These are phyloP conservation scores for Trametopsis cervina DNA, from an alignment of 768 basidiomycete species.

Conservation along the genomic window DNA sequence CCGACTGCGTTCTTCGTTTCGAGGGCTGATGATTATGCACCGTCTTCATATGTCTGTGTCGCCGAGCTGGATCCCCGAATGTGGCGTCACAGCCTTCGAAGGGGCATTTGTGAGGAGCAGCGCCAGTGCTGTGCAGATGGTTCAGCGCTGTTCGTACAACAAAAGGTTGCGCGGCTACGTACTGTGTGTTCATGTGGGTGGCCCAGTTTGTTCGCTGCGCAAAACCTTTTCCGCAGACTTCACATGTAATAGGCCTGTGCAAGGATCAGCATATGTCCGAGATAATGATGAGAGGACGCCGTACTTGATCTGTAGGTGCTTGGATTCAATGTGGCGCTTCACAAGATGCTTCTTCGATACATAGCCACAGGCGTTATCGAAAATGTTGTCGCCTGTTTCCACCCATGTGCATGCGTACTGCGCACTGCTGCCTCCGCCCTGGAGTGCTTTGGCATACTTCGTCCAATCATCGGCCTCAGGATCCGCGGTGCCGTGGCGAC, in stretches of 20 bases:
- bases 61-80: conserved; percentile 61
- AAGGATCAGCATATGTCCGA: conserved; percentile 4
- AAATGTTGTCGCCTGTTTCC: conserved; percentile 26
- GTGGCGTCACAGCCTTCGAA: conserved; percentile 38
- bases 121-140: conserved; percentile 39
- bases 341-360: conserved; percentile 56
- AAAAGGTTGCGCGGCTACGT: conserved; percentile 16
- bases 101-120: conserved; percentile 46
- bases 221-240: conserved; percentile 46
- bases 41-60: conserved; percentile 52
- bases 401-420: conserved; percentile 37
- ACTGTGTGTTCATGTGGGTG: conserved; percentile 53
- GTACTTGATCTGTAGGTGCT: conserved; percentile 54
- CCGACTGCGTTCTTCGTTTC: conserved; percentile 34
- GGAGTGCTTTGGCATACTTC: conserved; percentile 5
- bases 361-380: conserved; percentile 32
- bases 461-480: conserved; percentile 10
- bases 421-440: conserved; percentile 9
- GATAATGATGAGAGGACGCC: conserved; percentile 19
- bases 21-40: conserved; percentile 45
- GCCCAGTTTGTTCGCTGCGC: conserved; percentile 52
- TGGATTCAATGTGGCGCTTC: conserved; percentile 60
- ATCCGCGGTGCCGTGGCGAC: conserved; percentile 7
- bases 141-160: neutral
- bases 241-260: conserved; percentile 44